Base-by-base conservation (phyloP, 352 stramenopile species). In the Phytopythium kandeliae region DNA sequence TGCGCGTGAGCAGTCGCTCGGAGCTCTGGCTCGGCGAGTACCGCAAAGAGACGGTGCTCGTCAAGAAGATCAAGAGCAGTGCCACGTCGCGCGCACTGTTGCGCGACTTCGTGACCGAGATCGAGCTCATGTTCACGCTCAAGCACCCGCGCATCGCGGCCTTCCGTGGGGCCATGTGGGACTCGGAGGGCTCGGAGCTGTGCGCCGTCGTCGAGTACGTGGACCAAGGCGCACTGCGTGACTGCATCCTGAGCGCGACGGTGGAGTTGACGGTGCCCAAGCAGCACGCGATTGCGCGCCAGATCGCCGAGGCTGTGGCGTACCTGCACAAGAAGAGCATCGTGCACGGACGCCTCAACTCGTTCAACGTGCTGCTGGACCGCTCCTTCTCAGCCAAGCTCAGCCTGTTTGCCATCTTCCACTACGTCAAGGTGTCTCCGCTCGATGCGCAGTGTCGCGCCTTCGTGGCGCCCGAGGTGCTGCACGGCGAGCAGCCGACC, bases 61-160 rank as follows among this genome's bases (percentile, higher is more conserved):
- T 91, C 50, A 91, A 91, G 66, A 87, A 87, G 57, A 91, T 91
- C 60, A 91, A 91, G 61, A 77, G 62, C 46, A 81, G 80, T 55
- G 77, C 79, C 6, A 69, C 78, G 41, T 82, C 75, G 28, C 81
- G 85, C 22, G 57, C 70, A 1, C 55, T 87, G 19, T 61, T 89
- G 49, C 79, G 74, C 26, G 79, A 86, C 58, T 89, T 87, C 51
- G 74, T 90, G 26, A 85, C 79, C n/a, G 79, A 90, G 55, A 85
- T 90, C 35, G 77, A 87, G 66, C 69, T 85, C 40, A 90, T 90
- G 66, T 71, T 80, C 31, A 65, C 74, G 50, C 70, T 89, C 25
- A 70, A 83, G 38, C 74, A 91, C 43, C 60, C 77, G 22, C 71
- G 73, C 4, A 86, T 91, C 49, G 73, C 80, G 22, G 66, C 67